Percentiles rank a stretch among this genome's conserved stretches.
Conservation (phyloP, 2,329 filamentous ascomycete species). For the Calonectria leucothoes region DNA sequence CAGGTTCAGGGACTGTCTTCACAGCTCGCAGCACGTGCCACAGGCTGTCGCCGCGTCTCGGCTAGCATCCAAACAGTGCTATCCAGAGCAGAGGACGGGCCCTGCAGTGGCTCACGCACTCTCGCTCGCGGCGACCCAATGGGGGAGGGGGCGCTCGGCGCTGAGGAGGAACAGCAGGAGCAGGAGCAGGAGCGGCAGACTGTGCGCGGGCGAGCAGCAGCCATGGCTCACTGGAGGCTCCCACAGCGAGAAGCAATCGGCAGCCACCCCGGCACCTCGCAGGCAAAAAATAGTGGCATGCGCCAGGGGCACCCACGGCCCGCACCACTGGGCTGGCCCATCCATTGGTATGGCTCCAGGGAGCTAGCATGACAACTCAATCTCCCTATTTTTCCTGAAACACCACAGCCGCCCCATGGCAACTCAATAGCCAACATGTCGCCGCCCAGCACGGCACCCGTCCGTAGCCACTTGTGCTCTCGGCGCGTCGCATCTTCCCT, state of each 20-base stretch:
- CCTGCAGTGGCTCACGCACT: neutral
- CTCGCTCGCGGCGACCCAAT: too few relatives aligned
- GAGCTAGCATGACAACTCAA: conserved; percentile 38
- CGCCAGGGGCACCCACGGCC: conserved; percentile 19
- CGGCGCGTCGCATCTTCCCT: conserved; percentile 41
- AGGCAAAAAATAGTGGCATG: conserved; percentile 26
- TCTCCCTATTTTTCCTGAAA: conserved; percentile 40
- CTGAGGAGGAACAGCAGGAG: too few relatives aligned
- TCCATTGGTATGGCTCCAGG: conserved; percentile 11
- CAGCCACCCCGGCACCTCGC: conserved; percentile 2
- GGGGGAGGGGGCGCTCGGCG: too few relatives aligned
- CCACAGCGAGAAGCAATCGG: neutral
- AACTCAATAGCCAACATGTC: conserved; percentile 28
- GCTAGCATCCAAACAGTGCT: conserved; percentile 21
- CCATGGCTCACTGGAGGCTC: conserved; percentile 4
- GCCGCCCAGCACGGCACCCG: conserved; percentile 23
- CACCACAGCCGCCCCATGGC: conserved; percentile 39
- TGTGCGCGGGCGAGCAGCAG: conserved; percentile 1
- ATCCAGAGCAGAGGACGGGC: conserved; percentile 1
- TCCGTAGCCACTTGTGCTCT: conserved; percentile 30
- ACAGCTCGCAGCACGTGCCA: conserved; percentile 18
- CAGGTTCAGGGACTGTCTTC: conserved; percentile 23
- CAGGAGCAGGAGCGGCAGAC: neutral
- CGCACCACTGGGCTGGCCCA: conserved; percentile 19
- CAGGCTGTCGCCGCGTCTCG: neutral